Percentiles rank a stretch among this genome's conserved stretches.
Evolutionary conservation across 495 filamentous ascomycete genomes (phyloP).

Genomic region (Aspergillus leporis): DNA sequence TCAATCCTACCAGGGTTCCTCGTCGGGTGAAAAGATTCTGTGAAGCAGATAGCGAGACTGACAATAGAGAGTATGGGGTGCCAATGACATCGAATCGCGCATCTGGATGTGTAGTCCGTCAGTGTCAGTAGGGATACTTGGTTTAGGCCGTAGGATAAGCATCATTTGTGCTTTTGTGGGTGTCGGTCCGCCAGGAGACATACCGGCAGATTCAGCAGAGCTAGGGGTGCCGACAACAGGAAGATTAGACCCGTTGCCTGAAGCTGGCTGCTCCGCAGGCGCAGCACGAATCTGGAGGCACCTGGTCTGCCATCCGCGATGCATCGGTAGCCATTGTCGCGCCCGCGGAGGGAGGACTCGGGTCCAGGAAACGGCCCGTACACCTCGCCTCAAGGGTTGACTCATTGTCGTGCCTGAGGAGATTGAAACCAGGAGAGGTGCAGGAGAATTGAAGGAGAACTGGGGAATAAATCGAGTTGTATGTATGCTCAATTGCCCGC

Average conservation of each 20-base stretch:
- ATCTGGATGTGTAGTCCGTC: conserved; percentile 53
- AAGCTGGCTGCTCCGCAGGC: conserved; percentile 35
- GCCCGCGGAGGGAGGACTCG: conserved; percentile 33
- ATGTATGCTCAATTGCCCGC: background rate
- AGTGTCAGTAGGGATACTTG: conserved; percentile 15
- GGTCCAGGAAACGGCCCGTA: conserved; percentile 40
- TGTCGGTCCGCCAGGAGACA: background rate
- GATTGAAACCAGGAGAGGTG: conserved; percentile 1
- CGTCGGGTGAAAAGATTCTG: conserved; percentile 89
- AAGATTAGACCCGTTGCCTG: conserved; percentile 39
- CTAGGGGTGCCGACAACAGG: conserved; percentile 42
- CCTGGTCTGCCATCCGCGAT: conserved; percentile 34
- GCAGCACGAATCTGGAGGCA: conserved; percentile 47
- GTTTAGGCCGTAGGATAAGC: background rate
- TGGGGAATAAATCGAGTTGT: conserved; percentile 3
- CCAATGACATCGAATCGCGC: conserved; percentile 92
- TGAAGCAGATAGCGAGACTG: conserved; percentile 87
- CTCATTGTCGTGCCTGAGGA: conserved; percentile 28
- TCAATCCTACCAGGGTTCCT: conserved; percentile 86
- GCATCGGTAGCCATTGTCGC: conserved; percentile 28
- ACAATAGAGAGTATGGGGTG: conserved; percentile 86
- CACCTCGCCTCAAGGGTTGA: conserved; percentile 41
- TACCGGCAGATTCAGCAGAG: conserved; percentile 46
- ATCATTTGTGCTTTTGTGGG: background rate
- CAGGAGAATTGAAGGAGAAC: conserved; percentile 4